phyloP scores from a whole-genome alignment of 495 filamentous ascomycete species.

The Penicillium soppii region DNA sequence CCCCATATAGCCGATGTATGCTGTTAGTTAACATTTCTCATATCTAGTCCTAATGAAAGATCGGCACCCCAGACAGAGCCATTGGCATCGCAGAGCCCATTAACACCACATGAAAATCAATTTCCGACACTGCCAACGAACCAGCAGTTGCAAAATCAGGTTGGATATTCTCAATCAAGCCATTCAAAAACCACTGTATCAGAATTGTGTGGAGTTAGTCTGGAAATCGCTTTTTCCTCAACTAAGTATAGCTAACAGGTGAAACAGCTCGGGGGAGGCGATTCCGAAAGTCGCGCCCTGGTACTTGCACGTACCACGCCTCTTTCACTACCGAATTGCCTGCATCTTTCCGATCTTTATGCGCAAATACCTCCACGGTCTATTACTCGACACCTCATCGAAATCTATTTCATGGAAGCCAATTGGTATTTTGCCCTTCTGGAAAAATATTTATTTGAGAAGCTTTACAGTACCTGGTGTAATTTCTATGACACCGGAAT shows the following conservation, averaged over 20 bases:
- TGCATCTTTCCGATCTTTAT: constrained; percentile 1
- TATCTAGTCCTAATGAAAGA: no score
- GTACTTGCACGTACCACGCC: background rate
- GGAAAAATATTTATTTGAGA: constrained; percentile 2
- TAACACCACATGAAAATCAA: no score
- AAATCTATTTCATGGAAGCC: constrained; percentile 1
- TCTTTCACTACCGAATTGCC: no score
- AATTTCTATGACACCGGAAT: background rate
- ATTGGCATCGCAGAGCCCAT: no score
- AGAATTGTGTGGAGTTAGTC: background rate
- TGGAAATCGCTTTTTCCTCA: background rate
- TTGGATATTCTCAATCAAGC: background rate
- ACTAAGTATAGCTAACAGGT: background rate
- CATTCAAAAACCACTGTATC: background rate
- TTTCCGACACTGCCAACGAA: no score
- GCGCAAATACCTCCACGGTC: background rate
- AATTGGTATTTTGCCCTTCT: constrained; percentile 3
- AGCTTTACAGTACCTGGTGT: background rate
- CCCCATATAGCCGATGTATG: no score
- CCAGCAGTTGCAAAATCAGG: constrained; percentile 5
- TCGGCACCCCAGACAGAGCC: no score
- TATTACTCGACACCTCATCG: constrained; percentile 4
- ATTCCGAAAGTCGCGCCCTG: background rate
- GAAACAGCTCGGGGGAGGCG: background rate
- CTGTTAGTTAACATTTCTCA: no score